Evolutionary conservation across 2,329 filamentous ascomycete species (phyloP), one percentile per base, ranked within the genome.

Genomic region (Neopestalotiopsis sp.): DNA sequence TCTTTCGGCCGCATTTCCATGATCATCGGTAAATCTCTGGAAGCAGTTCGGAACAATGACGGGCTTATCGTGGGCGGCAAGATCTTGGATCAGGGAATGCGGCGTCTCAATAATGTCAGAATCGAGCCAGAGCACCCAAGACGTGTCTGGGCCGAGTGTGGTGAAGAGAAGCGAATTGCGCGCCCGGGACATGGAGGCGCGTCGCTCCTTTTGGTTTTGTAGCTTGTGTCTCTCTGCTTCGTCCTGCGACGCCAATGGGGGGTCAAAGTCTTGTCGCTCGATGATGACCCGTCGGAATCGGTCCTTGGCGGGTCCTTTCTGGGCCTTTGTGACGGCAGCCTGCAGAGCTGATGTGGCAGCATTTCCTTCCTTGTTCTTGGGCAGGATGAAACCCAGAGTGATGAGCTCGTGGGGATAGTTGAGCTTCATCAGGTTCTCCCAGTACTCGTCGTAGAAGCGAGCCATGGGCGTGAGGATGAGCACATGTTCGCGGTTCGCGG

Each of bases 81-180:
- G 88, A 78, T 99, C 96, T 79, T 99, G 94, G 73, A 99, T 97
- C 65, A 99, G 84, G 2, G 90, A 88, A 0, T 90, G 84, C 0
- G 95, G 96, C 4, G 94, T 94, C 83, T 99, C 96, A 74, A 99
- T 79, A 72, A 99, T 92, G 79, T 99, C 96, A 49, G 91, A 88
- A 78, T 99, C 96, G 38, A 99, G 86, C 96, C 96, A 99, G 30
- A 99, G 86, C 42, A 99, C 95, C 96, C 96, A 99, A 0, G 94
- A 96, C 0, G 94, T 98, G 13, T 90, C 88, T 0, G 95, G 95
- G 1, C 95, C 95, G 10, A 99, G 85, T 0, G 95, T 98, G 9
- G 96, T 98, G 83, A 98, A 99, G 34, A 99, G 88, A 9, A 99
- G 87, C 67, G 93, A 97, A 79, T 99, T 99, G 72, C 96, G 91